Conservation (phyloP, 371 early-diverging fungal genomes). For the Rhizopus sp. region DNA sequence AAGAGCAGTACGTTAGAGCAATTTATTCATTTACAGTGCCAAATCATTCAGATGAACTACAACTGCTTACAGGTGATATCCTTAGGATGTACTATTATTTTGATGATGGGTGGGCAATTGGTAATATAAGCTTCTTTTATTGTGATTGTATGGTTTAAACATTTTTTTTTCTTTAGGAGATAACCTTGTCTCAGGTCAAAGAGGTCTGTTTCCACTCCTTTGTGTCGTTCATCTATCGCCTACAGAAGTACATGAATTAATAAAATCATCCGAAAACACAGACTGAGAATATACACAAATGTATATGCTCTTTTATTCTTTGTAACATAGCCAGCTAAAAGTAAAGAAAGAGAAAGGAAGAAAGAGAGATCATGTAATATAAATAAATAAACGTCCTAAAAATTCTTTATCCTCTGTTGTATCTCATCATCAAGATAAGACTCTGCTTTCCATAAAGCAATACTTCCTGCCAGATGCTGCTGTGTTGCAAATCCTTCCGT, state of each 20-base stretch:
- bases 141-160: background rate
- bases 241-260: conserved; percentile 20
- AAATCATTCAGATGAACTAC: conserved; percentile 63
- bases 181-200: conserved; percentile 24
- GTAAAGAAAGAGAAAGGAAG: background rate
- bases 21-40: conserved; percentile 23
- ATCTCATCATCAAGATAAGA: conserved; percentile 33
- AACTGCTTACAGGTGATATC: conserved; percentile 59
- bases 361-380: background rate
- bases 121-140: conserved; percentile 17
- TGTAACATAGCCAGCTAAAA: background rate
- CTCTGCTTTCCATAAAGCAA: conserved; percentile 35
- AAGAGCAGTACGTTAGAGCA: conserved; percentile 23
- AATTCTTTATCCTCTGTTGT: conserved; percentile 18
- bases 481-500: conserved; percentile 29
- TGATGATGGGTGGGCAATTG: conserved; percentile 74
- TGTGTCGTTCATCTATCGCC: conserved; percentile 23
- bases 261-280: conserved; percentile 16
- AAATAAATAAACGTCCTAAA: conserved; percentile 2
- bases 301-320: background rate
- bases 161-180: conserved; percentile 17
- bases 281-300: conserved; percentile 5
- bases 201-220: conserved; percentile 30
- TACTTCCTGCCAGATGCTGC: conserved; percentile 32
- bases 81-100: conserved; percentile 56